These are phyloP conservation scores for Podaxis sp. DNA, from an alignment of 768 basidiomycete species.

Conservation along the genomic window DNA sequence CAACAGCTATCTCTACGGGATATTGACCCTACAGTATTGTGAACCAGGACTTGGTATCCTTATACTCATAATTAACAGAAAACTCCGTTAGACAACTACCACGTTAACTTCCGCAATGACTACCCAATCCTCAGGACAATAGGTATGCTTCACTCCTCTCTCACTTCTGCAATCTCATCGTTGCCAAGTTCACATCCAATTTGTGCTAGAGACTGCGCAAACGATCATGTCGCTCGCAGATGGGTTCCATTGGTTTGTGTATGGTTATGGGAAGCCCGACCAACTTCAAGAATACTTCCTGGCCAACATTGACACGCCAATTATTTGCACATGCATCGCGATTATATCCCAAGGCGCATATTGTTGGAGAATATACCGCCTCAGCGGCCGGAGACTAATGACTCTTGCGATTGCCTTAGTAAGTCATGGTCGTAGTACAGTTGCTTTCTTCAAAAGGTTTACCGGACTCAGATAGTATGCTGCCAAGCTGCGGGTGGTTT, in stretches of 20 bases:
- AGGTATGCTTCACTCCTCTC: neutral
- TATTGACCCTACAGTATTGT: conserved; percentile 4
- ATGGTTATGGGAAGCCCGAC: neutral
- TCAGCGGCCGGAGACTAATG: neutral
- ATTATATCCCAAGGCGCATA: conserved; percentile 6
- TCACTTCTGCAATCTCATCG: neutral
- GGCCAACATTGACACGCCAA: conserved; percentile 4
- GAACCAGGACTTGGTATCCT: neutral
- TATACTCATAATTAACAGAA: neutral
- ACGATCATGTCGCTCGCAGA: conserved; percentile 1
- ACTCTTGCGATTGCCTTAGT: neutral
- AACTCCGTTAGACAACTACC: neutral
- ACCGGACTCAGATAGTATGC: neutral
- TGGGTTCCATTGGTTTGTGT: conserved; percentile 5
- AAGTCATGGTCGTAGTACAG: neutral
- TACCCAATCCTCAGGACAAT: conserved; percentile 6
- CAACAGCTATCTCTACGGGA: neutral
- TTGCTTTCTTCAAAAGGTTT: neutral
- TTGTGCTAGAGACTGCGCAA: neutral
- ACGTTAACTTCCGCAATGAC: conserved; percentile 2
- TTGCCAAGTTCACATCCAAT: neutral
- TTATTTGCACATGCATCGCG: conserved; percentile 1
- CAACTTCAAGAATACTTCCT: conserved; percentile 2
- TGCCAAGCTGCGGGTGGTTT: neutral
- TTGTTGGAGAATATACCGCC: conserved; percentile 8